A percentile compares a stretch with the other conserved stretches of the same genome.
phyloP scores from a whole-genome alignment of 495 filamentous ascomycete species.

The Penicillium daleae region DNA sequence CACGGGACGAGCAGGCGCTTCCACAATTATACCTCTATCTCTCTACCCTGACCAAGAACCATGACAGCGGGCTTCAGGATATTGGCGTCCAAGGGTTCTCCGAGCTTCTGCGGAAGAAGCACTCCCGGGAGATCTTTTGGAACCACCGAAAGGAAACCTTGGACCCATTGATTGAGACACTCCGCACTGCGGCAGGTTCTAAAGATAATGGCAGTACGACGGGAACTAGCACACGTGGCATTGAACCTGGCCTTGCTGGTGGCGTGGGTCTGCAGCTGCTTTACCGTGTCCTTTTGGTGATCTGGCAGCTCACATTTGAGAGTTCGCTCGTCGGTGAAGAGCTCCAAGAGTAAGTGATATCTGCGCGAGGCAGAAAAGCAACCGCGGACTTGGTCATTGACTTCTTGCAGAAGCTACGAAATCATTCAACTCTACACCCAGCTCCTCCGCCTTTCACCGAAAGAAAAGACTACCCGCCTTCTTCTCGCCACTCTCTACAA shows the following conservation, averaged over 20 bases:
- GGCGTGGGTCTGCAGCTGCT: conserved; percentile 91
- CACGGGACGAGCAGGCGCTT: conserved; percentile 73
- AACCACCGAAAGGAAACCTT: conserved; percentile 80
- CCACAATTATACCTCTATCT: conserved; percentile 88
- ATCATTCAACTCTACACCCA: conserved; percentile 88
- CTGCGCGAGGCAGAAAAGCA: neutral
- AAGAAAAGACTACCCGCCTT: conserved; percentile 95
- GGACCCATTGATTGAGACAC: conserved; percentile 77
- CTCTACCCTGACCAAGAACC: conserved; percentile 73
- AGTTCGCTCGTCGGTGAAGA: conserved; percentile 80
- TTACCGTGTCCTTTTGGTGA: conserved; percentile 87
- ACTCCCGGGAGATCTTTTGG: conserved; percentile 87
- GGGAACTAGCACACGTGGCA: conserved; percentile 63
- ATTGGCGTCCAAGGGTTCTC: conserved; percentile 94
- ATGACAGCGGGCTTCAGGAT: conserved; percentile 88
- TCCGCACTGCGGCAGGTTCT: conserved; percentile 76
- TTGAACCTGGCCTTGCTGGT: conserved; percentile 70
- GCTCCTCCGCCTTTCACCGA: conserved; percentile 87
- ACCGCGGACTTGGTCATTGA: conserved; percentile 10
- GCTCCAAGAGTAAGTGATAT: conserved; percentile 71
- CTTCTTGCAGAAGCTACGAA: conserved; percentile 74
- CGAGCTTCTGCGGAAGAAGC: conserved; percentile 73
- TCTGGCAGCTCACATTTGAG: conserved; percentile 98
- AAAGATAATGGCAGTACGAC: conserved; percentile 71
- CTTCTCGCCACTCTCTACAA: conserved; percentile 87